These are phyloP conservation scores for Schoenoplectus triqueter DNA, from an alignment of 202 grass and related monocot genomes.

Conservation along the genomic window DNA sequence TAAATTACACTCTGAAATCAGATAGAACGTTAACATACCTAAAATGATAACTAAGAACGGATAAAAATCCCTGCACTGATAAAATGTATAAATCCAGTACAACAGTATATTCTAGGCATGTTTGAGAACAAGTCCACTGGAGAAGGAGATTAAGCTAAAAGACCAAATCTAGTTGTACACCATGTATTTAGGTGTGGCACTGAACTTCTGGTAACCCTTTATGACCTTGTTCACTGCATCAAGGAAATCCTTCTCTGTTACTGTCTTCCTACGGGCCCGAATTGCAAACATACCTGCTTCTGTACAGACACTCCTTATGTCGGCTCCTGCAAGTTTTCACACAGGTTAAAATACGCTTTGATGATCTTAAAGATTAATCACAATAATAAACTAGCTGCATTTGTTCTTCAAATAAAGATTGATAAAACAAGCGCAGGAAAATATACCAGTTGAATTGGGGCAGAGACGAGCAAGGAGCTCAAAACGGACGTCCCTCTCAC, in stretches of 20 bases:
- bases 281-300: constrained; percentile 94
- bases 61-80: constrained; percentile 7
- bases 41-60: constrained; percentile 17
- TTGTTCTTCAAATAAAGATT: not conserved
- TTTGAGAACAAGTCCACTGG: constrained; percentile 1
- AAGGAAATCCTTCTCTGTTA: constrained; percentile 91
- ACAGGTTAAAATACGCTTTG: not conserved
- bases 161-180: constrained; percentile 67
- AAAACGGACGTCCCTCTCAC: constrained; percentile 78
- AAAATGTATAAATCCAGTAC: constrained; percentile 31
- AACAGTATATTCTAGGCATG: constrained; percentile 10
- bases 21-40: not conserved
- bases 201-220: constrained; percentile 93
- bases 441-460: constrained; percentile 82
- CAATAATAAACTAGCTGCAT: not conserved
- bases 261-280: constrained; percentile 83
- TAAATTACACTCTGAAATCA: constrained; percentile 17
- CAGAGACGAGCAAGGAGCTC: constrained; percentile 90
- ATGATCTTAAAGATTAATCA: constrained; percentile 1
- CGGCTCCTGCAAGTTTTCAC: constrained; percentile 54
- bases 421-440: not conserved
- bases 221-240: constrained; percentile 93
- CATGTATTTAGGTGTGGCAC: constrained; percentile 94
- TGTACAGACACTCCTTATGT: constrained; percentile 92
- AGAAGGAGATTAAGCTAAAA: constrained; percentile 10